These are phyloP conservation scores for Daldinia concentrica DNA, from an alignment of 495 filamentous ascomycete genomes.

Conservation along the genomic window DNA sequence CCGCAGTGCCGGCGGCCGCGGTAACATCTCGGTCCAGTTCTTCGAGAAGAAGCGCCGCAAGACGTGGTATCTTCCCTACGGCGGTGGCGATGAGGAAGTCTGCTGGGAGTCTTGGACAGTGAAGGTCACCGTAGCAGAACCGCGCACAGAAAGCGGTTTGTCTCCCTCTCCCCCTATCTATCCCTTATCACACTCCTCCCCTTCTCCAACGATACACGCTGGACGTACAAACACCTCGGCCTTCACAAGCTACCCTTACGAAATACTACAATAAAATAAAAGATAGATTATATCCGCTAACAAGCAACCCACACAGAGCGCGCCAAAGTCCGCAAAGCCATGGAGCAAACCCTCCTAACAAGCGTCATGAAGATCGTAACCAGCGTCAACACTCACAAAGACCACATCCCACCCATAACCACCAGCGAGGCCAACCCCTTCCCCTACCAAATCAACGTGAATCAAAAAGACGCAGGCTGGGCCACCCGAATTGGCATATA, in stretches of 20 bases:
- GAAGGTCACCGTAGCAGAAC: conserved; percentile 89
- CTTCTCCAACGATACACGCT: background rate
- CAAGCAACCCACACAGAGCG: conserved; percentile 64
- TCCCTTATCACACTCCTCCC: background rate
- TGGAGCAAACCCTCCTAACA: conserved; percentile 85
- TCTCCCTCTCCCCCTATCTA: conserved; percentile 9
- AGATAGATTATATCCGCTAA: background rate
- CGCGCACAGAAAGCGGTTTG: conserved; percentile 86
- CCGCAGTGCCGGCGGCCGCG: conserved; percentile 64
- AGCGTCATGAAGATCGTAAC: conserved; percentile 87
- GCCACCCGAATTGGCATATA: conserved; percentile 82
- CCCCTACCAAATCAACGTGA: conserved; percentile 89
- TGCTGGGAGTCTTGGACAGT: conserved; percentile 97
- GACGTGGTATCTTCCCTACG: conserved; percentile 84
- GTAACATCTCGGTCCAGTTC: conserved; percentile 88
- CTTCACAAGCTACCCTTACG: too few species aligned
- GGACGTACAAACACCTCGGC: too few species aligned
- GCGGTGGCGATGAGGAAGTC: conserved; percentile 85
- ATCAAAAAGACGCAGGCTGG: conserved; percentile 80
- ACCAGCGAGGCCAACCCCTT: conserved; percentile 93
- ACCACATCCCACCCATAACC: conserved; percentile 97
- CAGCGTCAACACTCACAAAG: conserved; percentile 85
- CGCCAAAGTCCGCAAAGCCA: conserved; percentile 84
- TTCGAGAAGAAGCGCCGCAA: conserved; percentile 91
- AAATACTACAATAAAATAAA: too few species aligned